Percentiles rank a stretch among this genome's conserved stretches.
Conservation (phyloP, 495 filamentous ascomycete genomes). For the Aspergillus wentii region DNA sequence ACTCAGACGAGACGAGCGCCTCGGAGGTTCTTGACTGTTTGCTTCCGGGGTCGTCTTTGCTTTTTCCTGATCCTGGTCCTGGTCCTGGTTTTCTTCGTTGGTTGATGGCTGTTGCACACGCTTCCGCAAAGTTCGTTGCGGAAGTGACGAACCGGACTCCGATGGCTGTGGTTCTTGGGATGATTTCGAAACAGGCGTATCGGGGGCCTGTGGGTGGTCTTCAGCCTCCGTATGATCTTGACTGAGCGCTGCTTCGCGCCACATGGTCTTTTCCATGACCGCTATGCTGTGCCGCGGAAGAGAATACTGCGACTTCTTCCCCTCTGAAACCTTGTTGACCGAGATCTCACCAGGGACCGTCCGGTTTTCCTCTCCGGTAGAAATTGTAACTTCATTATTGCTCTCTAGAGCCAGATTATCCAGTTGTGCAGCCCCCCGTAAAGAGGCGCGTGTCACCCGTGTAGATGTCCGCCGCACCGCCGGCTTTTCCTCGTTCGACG, state of each 20-base stretch:
- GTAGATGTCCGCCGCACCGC: constrained; percentile 34
- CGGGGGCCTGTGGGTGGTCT: constrained; percentile 31
- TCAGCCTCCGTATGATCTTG: constrained; percentile 28
- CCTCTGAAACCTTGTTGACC: constrained; percentile 25
- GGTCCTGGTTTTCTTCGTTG: constrained; percentile 34
- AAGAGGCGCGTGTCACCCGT: constrained; percentile 39
- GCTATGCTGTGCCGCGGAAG: constrained; percentile 40
- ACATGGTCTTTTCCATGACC: constrained; percentile 38
- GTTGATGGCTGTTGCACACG: constrained; percentile 43
- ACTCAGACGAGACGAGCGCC: constrained; percentile 30
- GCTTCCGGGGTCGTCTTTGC: constrained; percentile 4
- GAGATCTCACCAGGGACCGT: constrained; percentile 40
- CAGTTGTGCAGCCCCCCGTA: constrained; percentile 26
- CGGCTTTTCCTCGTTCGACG: constrained; percentile 36
- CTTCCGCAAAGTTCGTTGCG: constrained; percentile 42
- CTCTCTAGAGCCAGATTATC: constrained; percentile 9
- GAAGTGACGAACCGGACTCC: constrained; percentile 27
- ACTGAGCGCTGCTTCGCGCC: constrained; percentile 28
- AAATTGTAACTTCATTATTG: constrained; percentile 6
- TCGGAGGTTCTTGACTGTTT: constrained; percentile 1
- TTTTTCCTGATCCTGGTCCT: constrained; percentile 10
- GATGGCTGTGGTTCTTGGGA: constrained; percentile 37
- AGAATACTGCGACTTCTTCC: constrained; percentile 28
- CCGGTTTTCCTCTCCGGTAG: constrained; percentile 20
- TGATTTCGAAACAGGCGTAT: constrained; percentile 37